phyloP scores from a whole-genome alignment of 2,329 filamentous ascomycete genomes.

The Venturia oleaginea region DNA sequence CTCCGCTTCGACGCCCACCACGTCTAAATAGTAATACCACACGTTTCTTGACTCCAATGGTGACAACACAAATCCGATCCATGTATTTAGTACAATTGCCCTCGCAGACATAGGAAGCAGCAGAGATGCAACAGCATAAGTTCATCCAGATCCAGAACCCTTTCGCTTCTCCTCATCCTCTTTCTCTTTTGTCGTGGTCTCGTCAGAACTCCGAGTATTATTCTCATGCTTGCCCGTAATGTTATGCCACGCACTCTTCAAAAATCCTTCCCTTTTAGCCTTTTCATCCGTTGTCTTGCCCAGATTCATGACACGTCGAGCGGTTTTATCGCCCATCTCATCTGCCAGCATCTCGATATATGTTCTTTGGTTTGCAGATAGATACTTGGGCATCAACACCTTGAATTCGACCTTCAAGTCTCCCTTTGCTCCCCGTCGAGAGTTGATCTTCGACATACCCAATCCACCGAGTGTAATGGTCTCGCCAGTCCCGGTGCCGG shows the following conservation, averaged over 20 bases:
- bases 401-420: slow-evolving; percentile 93
- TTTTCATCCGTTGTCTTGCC: slow-evolving; percentile 35
- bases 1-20: background rate
- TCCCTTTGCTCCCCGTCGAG: slow-evolving; percentile 58
- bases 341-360: slow-evolving; percentile 94
- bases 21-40: background rate
- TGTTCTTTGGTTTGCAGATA: slow-evolving; percentile 82
- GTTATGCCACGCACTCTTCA: slow-evolving; percentile 90
- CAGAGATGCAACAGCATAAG: background rate
- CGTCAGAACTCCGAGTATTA: slow-evolving; percentile 14
- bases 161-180: slow-evolving; percentile 23
- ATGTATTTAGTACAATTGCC: background rate
- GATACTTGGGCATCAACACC: slow-evolving; percentile 88
- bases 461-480: slow-evolving; percentile 79
- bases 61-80: background rate
- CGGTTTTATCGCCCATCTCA: slow-evolving; percentile 87
- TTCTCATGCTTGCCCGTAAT: slow-evolving; percentile 61
- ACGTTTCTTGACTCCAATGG: background rate
- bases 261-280: slow-evolving; percentile 67
- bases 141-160: slow-evolving; percentile 25
- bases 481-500: slow-evolving; percentile 87
- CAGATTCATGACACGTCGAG: slow-evolving; percentile 87
- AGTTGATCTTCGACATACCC: slow-evolving; percentile 80
- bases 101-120: background rate
- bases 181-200: slow-evolving; percentile 15